phyloP scores from a whole-genome alignment of 805 yeast species.

The Torulaspora delbrueckii region DNA sequence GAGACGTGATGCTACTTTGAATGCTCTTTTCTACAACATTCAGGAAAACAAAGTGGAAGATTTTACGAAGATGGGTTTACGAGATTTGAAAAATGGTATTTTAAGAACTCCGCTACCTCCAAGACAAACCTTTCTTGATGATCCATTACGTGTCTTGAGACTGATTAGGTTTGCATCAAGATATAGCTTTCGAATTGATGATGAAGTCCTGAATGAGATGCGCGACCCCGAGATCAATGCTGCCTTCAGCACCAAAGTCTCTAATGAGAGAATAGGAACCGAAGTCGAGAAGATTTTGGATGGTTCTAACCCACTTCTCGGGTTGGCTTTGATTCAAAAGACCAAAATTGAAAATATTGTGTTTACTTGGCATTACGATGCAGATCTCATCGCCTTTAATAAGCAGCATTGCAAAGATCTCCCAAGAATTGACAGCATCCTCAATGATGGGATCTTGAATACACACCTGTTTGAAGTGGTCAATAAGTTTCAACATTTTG shows the following conservation, averaged over 20 bases:
- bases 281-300: slow-evolving; percentile 75
- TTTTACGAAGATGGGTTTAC: slow-evolving; percentile 68
- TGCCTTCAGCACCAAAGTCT: slow-evolving; percentile 66
- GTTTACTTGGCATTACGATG: slow-evolving; percentile 42
- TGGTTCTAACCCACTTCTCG: slow-evolving; percentile 59
- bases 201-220: slow-evolving; percentile 62
- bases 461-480: slow-evolving; percentile 9
- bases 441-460: slow-evolving; percentile 16
- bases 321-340: slow-evolving; percentile 52
- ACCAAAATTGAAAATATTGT: slow-evolving; percentile 54
- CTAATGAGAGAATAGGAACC: slow-evolving; percentile 84
- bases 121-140: slow-evolving; percentile 80
- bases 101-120: slow-evolving; percentile 88
- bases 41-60: slow-evolving; percentile 71
- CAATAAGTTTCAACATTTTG: slow-evolving; percentile 6
- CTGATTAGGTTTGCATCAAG: slow-evolving; percentile 81
- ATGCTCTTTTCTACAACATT: slow-evolving; percentile 86
- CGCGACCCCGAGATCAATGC: slow-evolving; percentile 47
- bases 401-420: slow-evolving; percentile 18
- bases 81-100: slow-evolving; percentile 64
- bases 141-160: slow-evolving; percentile 85
- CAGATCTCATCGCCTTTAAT: slow-evolving; percentile 22
- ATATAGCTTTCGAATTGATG: slow-evolving; percentile 62
- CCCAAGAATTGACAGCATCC: slow-evolving; percentile 17
- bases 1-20: slow-evolving; percentile 92